phyloP scores from a whole-genome alignment of 805 yeast genomes.

The Lipomyces spencermartinsiae region DNA sequence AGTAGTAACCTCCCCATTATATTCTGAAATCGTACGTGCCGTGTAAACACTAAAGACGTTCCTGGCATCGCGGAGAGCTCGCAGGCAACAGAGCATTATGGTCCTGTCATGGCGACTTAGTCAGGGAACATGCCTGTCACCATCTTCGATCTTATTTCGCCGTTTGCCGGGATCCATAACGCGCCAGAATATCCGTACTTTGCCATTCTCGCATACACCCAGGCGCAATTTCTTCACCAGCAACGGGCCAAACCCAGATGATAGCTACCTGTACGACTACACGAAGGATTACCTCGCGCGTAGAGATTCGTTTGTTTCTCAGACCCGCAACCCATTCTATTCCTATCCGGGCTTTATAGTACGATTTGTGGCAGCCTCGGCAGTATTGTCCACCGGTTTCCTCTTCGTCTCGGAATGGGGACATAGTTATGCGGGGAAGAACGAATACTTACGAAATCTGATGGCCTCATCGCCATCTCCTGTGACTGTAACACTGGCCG shows the following conservation, averaged over 20 bases:
- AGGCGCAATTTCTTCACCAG: neutral
- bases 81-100: neutral
- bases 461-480: conserved; percentile 22
- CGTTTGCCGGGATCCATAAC: neutral
- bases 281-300: neutral
- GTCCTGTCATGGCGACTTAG: neutral
- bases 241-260: neutral
- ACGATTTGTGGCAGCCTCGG: conserved; percentile 20
- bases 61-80: neutral
- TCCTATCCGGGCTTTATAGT: conserved; percentile 18
- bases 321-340: neutral
- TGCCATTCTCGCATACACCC: neutral
- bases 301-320: neutral
- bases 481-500: conserved; percentile 25
- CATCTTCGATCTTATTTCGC: neutral
- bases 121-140: neutral
- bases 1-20: neutral
- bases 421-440: neutral
- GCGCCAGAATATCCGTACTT: neutral
- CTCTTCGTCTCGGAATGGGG: conserved; percentile 4
- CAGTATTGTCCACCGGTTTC: conserved; percentile 15
- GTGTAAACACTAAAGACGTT: neutral
- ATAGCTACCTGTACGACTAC: conserved; percentile 6
- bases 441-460: conserved; percentile 2
- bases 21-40: neutral